phyloP scores from a whole-genome alignment of 208 protist species.

The Crithidia thermophila region DNA sequence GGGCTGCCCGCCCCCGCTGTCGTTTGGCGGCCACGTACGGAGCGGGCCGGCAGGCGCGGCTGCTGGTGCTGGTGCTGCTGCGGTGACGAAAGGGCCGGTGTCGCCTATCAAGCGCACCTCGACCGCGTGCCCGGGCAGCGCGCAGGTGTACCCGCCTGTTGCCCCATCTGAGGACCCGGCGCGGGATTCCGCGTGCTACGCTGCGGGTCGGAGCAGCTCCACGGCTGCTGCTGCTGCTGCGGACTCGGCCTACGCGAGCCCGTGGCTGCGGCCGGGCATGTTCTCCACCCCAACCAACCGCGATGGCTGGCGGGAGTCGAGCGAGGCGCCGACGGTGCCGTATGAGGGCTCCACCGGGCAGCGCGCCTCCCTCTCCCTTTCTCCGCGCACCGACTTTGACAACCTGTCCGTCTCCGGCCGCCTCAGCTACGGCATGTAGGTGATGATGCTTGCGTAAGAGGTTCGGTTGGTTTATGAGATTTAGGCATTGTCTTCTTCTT shows the following conservation, averaged over 20 bases:
- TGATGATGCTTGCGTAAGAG: too few species aligned
- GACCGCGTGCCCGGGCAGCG: constrained; percentile 28
- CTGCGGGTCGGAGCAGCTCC: too few species aligned
- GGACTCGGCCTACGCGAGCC: constrained; percentile 20
- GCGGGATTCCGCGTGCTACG: neutral
- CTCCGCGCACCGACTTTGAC: constrained; percentile 32
- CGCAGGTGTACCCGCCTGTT: constrained; percentile 13
- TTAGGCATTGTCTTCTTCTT: too few species aligned
- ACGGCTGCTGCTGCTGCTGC: neutral
- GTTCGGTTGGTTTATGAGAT: too few species aligned
- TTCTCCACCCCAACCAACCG: constrained; percentile 36
- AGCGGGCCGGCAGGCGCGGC: neutral
- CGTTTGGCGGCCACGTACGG: constrained; percentile 1
- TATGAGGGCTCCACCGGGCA: constrained; percentile 34
- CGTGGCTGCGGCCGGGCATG: constrained; percentile 23
- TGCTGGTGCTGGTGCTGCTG: neutral
- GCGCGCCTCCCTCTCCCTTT: constrained; percentile 26
- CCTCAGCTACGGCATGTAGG: constrained; percentile 25
- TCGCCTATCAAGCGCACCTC: constrained; percentile 36
- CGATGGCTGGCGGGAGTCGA: constrained; percentile 27
- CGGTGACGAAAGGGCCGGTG: constrained; percentile 13
- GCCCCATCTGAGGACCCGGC: constrained; percentile 7
- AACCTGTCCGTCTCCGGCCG: constrained; percentile 22
- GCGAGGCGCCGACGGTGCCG: constrained; percentile 34
- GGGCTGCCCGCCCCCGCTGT: constrained; percentile 17